Conservation (phyloP, 179 eudicot species). For the Vitellaria paradoxa region DNA sequence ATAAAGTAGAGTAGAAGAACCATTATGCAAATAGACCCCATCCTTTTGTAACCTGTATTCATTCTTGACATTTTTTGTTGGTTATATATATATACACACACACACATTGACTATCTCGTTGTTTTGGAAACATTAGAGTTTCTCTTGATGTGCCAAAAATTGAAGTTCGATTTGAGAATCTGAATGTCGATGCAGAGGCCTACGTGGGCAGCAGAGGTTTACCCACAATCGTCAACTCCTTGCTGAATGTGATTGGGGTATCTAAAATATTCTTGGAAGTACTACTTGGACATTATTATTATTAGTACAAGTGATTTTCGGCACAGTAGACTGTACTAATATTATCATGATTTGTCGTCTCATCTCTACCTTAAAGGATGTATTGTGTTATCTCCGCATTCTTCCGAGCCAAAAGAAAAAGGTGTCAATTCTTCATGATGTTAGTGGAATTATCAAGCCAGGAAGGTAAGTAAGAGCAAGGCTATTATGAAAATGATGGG, state of each 20-base stretch:
- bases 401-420: slow-evolving; percentile 26
- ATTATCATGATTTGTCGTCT: background rate
- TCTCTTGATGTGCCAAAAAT: slow-evolving; percentile 5
- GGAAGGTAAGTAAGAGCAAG: slow-evolving; percentile 31
- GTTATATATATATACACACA: too few relatives aligned
- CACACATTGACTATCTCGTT: background rate
- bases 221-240: slow-evolving; percentile 32
- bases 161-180: slow-evolving; percentile 26
- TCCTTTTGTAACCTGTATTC: background rate
- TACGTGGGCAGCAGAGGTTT: slow-evolving; percentile 32
- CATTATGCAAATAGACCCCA: too few relatives aligned
- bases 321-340: background rate
- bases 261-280: background rate
- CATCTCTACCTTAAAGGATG: slow-evolving; percentile 18
- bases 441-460: background rate
- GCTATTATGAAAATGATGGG: background rate
- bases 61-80: background rate
- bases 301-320: background rate
- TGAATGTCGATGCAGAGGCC: slow-evolving; percentile 13
- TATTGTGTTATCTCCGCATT: slow-evolving; percentile 22
- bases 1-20: too few relatives aligned
- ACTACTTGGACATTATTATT: too few relatives aligned
- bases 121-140: background rate
- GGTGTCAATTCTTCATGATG: slow-evolving; percentile 29
- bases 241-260: slow-evolving; percentile 29